Evolutionary conservation across 139 green algal species (phyloP), one percentile per base, ranked within the genome.

Genomic region (Chlorella sorokiniana): DNA sequence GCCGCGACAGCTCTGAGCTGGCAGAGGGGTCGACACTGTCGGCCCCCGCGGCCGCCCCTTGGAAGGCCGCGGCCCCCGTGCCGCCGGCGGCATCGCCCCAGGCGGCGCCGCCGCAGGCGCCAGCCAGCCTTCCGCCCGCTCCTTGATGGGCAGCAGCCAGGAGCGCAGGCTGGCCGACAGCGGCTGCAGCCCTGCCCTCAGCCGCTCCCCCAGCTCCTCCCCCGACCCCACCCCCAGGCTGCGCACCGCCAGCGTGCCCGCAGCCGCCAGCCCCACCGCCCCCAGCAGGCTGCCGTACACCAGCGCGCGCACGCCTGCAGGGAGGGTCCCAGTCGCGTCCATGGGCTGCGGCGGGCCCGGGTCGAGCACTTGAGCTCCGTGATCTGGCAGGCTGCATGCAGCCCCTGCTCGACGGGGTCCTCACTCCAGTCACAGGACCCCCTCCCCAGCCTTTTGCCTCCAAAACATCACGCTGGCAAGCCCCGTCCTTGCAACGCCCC

Each of bases 221-320:
- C 52, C 52, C 1, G 41, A 74, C 8, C 33, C 41, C 29, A 84
- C 69, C 41, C 54, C 79, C 25, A 73, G 38, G 52, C 35, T 29
- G 54, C 54, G 23, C 33, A 63, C 44, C 7, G 81, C 81, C 16
- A 41, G 45, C 6, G 63, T 82, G 35, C 33, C 73, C 0, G 29
- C 56, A 0, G 33, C 62, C 4, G 74, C 72, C 44, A 85, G 73
- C 27, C 81, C 81, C n/a, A 81, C 27, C 11, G 48, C 64, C 41
- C 73, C 81, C 38, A 82, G 63, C 37, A 81, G 35, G 16, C 44
- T 71, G 72, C 81, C 81, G n/a, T 85, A 85, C 4, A 81, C 64
- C 35, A 85, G 64, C 0, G 63, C 45, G 3, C 81, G 72, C 29
- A 81, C 81, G 63, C 81, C 73, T 76, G 81, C 44, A 41, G 45